These are phyloP conservation scores for Stereocaulon alpinum DNA, from an alignment of 495 filamentous ascomycete species.

Conservation along the genomic window DNA sequence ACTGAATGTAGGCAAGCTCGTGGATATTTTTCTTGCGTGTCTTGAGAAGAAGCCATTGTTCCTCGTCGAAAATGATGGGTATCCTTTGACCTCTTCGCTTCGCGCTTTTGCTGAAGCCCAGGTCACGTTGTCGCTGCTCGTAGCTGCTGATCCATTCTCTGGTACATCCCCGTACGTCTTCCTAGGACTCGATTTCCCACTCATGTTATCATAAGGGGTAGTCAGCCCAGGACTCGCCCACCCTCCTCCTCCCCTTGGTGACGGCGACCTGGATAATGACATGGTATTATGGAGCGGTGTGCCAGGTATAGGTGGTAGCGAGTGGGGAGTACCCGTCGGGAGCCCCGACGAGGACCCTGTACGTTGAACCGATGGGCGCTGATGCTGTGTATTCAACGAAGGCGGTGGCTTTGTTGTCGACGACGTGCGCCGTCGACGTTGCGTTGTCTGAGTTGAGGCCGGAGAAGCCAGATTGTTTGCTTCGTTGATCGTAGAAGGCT, in stretches of 20 bases:
- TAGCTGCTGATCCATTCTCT: conserved; percentile 30
- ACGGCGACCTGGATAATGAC: conserved; percentile 78
- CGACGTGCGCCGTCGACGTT: conserved; percentile 23
- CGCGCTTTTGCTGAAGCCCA: conserved; percentile 75
- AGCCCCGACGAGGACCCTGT: conserved; percentile 23
- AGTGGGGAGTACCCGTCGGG: conserved; percentile 23
- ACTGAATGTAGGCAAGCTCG: conserved; percentile 61
- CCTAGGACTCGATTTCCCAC: conserved; percentile 58
- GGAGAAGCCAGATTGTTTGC: conserved; percentile 22
- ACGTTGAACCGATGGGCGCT: conserved; percentile 15
- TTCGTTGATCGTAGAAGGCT: not conserved
- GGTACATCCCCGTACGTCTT: conserved; percentile 30
- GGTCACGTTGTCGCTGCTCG: conserved; percentile 46
- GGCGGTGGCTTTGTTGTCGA: conserved; percentile 19
- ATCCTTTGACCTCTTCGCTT: conserved; percentile 62
- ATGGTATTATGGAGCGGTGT: conserved; percentile 35
- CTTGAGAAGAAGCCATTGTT: conserved; percentile 76
- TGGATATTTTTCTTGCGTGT: conserved; percentile 64
- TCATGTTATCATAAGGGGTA: conserved; percentile 43
- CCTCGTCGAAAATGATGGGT: conserved; percentile 69
- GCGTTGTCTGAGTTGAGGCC: conserved; percentile 17
- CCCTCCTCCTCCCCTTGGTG: conserved; percentile 67
- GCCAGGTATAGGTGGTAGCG: conserved; percentile 22
- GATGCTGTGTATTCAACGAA: conserved; percentile 18
- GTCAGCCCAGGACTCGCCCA: conserved; percentile 80